Conservation (phyloP, 495 filamentous ascomycete species). For the Neurospora cerealis region DNA sequence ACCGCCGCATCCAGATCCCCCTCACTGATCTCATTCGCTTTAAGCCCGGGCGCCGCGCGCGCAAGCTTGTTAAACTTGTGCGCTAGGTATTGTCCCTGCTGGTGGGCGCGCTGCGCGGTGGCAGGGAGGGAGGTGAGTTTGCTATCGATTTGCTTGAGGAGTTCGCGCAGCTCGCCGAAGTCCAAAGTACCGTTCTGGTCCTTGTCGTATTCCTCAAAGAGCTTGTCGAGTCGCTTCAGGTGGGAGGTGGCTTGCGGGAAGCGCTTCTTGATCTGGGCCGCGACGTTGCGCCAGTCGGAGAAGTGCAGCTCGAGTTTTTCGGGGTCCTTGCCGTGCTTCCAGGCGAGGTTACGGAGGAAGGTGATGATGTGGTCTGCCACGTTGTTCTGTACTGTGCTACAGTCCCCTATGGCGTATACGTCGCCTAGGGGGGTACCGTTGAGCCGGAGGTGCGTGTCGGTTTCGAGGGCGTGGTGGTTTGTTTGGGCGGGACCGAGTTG, state of each 20-base stretch:
- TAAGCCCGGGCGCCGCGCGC: constrained; percentile 63
- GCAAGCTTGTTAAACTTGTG: constrained; percentile 92
- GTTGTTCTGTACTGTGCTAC: constrained; percentile 94
- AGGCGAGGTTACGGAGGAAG: constrained; percentile 83
- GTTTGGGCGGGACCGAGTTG: constrained; percentile 66
- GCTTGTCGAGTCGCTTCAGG: constrained; percentile 74
- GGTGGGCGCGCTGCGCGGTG: constrained; percentile 93
- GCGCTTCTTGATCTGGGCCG: constrained; percentile 67
- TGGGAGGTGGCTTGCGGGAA: constrained; percentile 93
- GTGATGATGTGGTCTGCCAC: constrained; percentile 74
- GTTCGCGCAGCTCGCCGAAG: constrained; percentile 80
- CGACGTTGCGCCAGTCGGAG: constrained; percentile 77
- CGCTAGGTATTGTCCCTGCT: constrained; percentile 90
- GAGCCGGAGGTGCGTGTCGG: constrained; percentile 86
- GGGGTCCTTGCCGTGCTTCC: constrained; percentile 83
- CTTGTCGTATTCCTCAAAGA: constrained; percentile 86
- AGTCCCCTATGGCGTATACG: constrained; percentile 97
- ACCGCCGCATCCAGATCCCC: constrained; percentile 88
- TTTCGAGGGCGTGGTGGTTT: constrained; percentile 89
- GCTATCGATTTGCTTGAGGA: constrained; percentile 81
- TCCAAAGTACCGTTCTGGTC: constrained; percentile 89
- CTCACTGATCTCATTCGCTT: constrained; percentile 68
- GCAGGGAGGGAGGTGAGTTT: constrained; percentile 81
- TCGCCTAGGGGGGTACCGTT: constrained; percentile 88
- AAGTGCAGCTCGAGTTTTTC: constrained; percentile 75